These are phyloP conservation scores for Tylopilus balloui DNA, from an alignment of 768 basidiomycete genomes.

Conservation along the genomic window DNA sequence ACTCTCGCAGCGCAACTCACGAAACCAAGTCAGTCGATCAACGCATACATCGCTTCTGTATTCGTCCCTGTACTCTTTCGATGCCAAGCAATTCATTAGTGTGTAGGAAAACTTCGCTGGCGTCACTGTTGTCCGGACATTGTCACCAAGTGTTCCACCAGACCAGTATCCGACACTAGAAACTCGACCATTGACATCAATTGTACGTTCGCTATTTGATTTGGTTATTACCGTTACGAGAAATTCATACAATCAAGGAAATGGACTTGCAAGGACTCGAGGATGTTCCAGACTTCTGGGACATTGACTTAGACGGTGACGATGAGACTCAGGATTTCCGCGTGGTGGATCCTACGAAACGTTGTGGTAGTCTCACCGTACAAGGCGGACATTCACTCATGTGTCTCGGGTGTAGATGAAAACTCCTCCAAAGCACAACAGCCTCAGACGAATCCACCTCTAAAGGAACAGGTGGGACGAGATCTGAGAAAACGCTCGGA, in stretches of 20 bases:
- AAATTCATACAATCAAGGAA: conserved; percentile 42
- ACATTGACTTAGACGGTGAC: conserved; percentile 35
- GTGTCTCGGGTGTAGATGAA: conserved; percentile 1
- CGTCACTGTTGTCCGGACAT: conserved; percentile 44
- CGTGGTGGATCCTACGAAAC: conserved; percentile 35
- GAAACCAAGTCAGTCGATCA: conserved; percentile 71
- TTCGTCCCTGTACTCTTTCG: conserved; percentile 2
- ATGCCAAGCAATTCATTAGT: conserved; percentile 11
- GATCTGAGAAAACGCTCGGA: conserved; percentile 47
- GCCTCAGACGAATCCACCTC: conserved; percentile 1
- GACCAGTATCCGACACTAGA: conserved; percentile 61
- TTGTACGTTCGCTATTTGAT: conserved; percentile 37
- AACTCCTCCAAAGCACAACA: neutral
- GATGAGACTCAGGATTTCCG: conserved; percentile 18
- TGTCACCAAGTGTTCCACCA: conserved; percentile 53
- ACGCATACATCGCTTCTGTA: conserved; percentile 62
- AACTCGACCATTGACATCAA: conserved; percentile 62
- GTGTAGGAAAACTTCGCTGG: conserved; percentile 74
- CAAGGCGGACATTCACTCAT: neutral
- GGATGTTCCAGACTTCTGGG: conserved; percentile 67
- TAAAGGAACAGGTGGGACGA: conserved; percentile 5
- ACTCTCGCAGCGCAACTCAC: conserved; percentile 54
- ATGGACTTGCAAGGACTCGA: conserved; percentile 63
- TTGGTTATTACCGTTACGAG: neutral
- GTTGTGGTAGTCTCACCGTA: conserved; percentile 15